Evolutionary conservation across 805 yeast genomes (phyloP).

Genomic region (Ogataea glucozyma): DNA sequence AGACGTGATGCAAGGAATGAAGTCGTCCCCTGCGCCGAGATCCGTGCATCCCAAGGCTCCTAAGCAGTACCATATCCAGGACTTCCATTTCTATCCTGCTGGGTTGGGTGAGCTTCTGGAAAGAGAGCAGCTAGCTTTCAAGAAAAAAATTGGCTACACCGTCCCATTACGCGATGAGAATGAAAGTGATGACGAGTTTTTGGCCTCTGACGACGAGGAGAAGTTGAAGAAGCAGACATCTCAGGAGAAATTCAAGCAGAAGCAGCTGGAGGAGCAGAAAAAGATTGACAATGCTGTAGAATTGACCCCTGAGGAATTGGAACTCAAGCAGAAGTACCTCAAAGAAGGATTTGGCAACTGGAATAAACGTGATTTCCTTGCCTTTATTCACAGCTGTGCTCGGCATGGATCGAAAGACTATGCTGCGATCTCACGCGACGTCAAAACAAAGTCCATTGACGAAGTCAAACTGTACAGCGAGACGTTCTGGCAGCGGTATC

Average conservation of each 20-base stretch:
- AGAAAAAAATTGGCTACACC: slow-evolving; percentile 57
- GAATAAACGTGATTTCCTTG: slow-evolving; percentile 75
- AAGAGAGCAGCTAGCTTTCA: slow-evolving; percentile 65
- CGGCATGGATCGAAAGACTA: slow-evolving; percentile 60
- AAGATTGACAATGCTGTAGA: slow-evolving; percentile 57
- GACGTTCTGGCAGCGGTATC: slow-evolving; percentile 63
- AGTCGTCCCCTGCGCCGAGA: slow-evolving; percentile 43
- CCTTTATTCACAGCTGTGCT: slow-evolving; percentile 68
- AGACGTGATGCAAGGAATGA: slow-evolving; percentile 54
- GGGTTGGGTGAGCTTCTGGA: slow-evolving; percentile 54
- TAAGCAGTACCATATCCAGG: slow-evolving; percentile 61
- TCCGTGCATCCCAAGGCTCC: slow-evolving; percentile 53
- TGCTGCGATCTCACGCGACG: slow-evolving; percentile 50
- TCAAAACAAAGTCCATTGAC: slow-evolving; percentile 56
- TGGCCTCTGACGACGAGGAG: slow-evolving; percentile 37
- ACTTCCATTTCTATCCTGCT: slow-evolving; percentile 71
- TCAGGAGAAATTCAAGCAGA: slow-evolving; percentile 32
- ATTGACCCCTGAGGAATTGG: slow-evolving; percentile 62
- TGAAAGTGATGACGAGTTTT: slow-evolving; percentile 52
- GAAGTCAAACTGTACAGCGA: slow-evolving; percentile 61
- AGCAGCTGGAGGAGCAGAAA: slow-evolving; percentile 49
- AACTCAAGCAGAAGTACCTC: slow-evolving; percentile 52
- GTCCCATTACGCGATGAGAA: slow-evolving; percentile 61
- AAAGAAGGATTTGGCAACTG: slow-evolving; percentile 62
- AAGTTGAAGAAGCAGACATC: slow-evolving; percentile 27